These are phyloP conservation scores for Babesia gibsoni DNA, from an alignment of 169 alveolate genomes.

Conservation along the genomic window DNA sequence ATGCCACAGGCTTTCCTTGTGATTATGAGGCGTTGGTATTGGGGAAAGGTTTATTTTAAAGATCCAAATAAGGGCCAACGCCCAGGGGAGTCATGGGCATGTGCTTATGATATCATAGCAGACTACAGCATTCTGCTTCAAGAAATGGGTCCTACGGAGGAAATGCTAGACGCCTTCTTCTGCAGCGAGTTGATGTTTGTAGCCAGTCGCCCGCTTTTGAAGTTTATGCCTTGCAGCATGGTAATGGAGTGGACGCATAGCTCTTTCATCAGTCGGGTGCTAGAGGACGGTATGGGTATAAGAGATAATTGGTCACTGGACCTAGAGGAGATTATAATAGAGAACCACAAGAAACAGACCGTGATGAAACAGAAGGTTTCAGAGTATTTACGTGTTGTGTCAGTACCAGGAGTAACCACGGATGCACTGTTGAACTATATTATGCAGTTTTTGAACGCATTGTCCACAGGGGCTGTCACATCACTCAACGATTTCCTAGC, in stretches of 20 bases:
- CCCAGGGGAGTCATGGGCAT: constrained; percentile 30
- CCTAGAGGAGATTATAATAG: background rate
- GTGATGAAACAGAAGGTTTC: constrained; percentile 10
- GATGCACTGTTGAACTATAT: constrained; percentile 4
- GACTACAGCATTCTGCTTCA: constrained; percentile 52
- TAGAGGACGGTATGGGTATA: constrained; percentile 13
- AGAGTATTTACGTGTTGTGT: background rate
- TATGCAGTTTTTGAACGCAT: background rate
- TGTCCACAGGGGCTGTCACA: background rate
- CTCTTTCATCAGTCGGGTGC: background rate
- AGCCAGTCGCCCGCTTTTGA: constrained; percentile 37
- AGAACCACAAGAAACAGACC: constrained; percentile 1
- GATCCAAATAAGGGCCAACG: background rate
- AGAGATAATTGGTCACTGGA: background rate
- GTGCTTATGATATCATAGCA: constrained; percentile 53
- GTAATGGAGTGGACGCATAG: constrained; percentile 43
- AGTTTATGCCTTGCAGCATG: constrained; percentile 21
- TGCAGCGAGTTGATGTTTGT: constrained; percentile 36
- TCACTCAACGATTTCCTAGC: background rate
- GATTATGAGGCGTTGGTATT: constrained; percentile 46
- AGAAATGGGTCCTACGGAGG: constrained; percentile 19
- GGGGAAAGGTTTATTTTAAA: constrained; percentile 42
- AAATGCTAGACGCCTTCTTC: constrained; percentile 52
- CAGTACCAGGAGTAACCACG: constrained; percentile 1
- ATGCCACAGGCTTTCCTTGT: constrained; percentile 11